Evolutionary conservation across 1,284 basidiomycete genomes (phyloP).

Genomic region (Trametes versicolor): DNA sequence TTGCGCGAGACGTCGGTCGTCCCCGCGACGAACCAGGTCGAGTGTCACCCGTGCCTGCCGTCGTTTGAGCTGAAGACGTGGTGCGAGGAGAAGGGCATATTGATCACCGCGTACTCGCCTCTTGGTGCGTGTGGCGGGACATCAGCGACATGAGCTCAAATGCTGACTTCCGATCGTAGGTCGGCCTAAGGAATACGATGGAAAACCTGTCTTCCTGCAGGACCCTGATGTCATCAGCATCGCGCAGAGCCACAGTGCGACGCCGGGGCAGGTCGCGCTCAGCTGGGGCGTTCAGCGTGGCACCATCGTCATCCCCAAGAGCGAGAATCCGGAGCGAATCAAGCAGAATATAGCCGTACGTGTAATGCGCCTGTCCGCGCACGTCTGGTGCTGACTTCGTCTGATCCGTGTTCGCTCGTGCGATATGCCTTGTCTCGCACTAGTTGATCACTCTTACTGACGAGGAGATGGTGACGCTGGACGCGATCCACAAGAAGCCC

Average conservation of each 20-base stretch:
- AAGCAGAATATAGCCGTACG: slow-evolving; percentile 56
- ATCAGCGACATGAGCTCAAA: slow-evolving; percentile 37
- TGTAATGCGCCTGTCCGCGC: too few species aligned
- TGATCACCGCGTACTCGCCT: slow-evolving; percentile 75
- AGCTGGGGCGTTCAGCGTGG: slow-evolving; percentile 61
- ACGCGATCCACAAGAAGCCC: slow-evolving; percentile 52
- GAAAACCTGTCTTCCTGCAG: slow-evolving; percentile 37
- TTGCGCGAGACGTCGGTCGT: slow-evolving; percentile 54
- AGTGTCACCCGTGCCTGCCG: slow-evolving; percentile 66
- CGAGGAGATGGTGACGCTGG: slow-evolving; percentile 52
- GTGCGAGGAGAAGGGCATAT: slow-evolving; percentile 67
- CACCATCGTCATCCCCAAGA: slow-evolving; percentile 58
- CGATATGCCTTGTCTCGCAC: too few species aligned
- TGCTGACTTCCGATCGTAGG: slow-evolving; percentile 17
- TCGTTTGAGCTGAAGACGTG: slow-evolving; percentile 64
- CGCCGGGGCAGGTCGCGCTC: slow-evolving; percentile 61
- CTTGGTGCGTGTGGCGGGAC: slow-evolving; percentile 56
- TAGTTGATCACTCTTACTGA: slow-evolving; percentile 51
- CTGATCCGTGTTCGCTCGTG: too few species aligned
- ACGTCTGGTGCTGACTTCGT: too few species aligned
- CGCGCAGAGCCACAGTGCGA: slow-evolving; percentile 54
- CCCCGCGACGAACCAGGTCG: slow-evolving; percentile 74
- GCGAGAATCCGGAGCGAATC: slow-evolving; percentile 56
- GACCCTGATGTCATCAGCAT: slow-evolving; percentile 52
- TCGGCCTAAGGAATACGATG: slow-evolving; percentile 33